Evolutionary conservation across 768 basidiomycete species (phyloP), one percentile per base, ranked within the genome.

Genomic region (Tulasnella sp.): DNA sequence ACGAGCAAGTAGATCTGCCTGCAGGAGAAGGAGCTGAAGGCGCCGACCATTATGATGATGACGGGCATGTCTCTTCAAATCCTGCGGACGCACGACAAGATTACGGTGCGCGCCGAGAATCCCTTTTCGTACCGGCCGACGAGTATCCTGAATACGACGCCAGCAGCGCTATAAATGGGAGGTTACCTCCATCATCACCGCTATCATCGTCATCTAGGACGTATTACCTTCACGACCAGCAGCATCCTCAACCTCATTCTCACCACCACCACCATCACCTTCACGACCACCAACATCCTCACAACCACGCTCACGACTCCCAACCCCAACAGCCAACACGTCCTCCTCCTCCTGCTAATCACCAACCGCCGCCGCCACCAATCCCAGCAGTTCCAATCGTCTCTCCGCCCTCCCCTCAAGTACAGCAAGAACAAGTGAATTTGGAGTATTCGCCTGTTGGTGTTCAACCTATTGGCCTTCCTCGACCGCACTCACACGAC

Each of bases 41-140:
- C 77, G 89, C 91, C 79, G 87, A 88, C 67, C 89, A 89, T 77
- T 85, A 89, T 37, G 72, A 34, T 29, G 71, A 40, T 72, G 25
- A 39, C 31, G 45, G 42, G 71, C 74, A 64, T 71, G 69, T 8
- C 22, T 64, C 58, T 25, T 64, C 58, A 58, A 58, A 58, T 58
- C 54, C 54, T 58, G n/a, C 29, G 54, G 54, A 58, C 54, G 54
- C 69, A 39, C 37, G 29, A 9, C 22, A 77, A 34, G 77, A 76
- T 29, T 67, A 64, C 58, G 77, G 42, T 36, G 29, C 42, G 31
- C 71, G 49, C n/a, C 22, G 58, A 68, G 71, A 69, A 29, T 67
- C 77, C 58, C 84, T 92, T 37, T 93, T 93, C 79, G 89, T 92
- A 34, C 93, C 93, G 36, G 91, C 91, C 17, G 80, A 81, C 76